phyloP scores from a whole-genome alignment of 129 eudicot genomes.

The Erigeron canadensis region DNA sequence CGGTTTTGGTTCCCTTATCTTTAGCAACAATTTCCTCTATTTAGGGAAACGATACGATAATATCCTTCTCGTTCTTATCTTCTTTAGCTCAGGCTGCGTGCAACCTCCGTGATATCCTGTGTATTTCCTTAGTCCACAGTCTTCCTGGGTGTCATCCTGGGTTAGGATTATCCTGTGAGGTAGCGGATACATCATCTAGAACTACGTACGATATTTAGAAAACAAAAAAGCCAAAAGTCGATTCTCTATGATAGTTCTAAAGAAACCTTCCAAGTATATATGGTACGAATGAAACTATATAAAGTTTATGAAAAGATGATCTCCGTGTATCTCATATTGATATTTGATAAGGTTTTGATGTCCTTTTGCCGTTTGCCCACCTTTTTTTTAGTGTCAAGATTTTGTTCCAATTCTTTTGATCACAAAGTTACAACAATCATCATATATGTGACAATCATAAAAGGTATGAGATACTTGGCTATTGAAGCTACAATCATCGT shows the following conservation, averaged over 20 bases:
- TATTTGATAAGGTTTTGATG: conserved; percentile 29
- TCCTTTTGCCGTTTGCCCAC: conserved; percentile 35
- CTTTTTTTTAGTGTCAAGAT: conserved; percentile 18
- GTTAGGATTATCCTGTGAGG: too few species aligned
- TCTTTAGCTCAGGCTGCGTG: too few species aligned
- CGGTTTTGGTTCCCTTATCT: too few species aligned
- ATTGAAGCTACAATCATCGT: conserved; percentile 21
- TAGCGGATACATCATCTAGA: too few species aligned
- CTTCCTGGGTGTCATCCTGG: too few species aligned
- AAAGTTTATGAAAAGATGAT: conserved; percentile 13
- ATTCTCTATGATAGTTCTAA: background rate
- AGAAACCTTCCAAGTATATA: background rate
- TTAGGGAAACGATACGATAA: too few species aligned
- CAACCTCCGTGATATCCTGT: too few species aligned
- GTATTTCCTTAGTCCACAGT: too few species aligned
- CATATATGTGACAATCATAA: conserved; percentile 3
- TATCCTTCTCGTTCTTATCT: too few species aligned
- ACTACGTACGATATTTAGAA: too few species aligned
- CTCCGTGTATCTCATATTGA: conserved; percentile 13
- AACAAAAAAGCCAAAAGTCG: too few species aligned
- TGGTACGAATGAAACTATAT: background rate
- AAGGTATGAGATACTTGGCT: conserved; percentile 15
- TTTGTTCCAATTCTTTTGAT: background rate
- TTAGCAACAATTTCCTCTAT: too few species aligned
- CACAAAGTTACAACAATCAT: conserved; percentile 3